Evolutionary conservation across 1,139 yeast genomes (phyloP).

Genomic region (Scheffersomyces lignicola): DNA sequence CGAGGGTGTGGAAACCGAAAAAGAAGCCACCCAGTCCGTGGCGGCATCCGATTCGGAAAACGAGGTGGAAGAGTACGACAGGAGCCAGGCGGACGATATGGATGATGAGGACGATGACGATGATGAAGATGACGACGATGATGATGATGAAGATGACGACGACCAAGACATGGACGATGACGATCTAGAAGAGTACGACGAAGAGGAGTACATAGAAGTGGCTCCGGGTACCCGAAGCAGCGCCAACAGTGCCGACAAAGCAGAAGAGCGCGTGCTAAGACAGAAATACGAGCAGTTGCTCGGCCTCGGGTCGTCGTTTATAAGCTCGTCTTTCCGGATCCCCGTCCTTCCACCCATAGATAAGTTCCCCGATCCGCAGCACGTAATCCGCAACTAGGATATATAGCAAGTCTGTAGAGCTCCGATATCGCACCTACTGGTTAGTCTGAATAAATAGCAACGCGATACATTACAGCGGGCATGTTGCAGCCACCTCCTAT

Average conservation of each 20-base stretch:
- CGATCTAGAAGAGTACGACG: constrained; percentile 12
- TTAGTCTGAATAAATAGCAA: not conserved
- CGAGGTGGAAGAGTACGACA: not conserved
- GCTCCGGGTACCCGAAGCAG: not conserved
- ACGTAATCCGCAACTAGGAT: not conserved
- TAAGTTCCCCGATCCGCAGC: constrained; percentile 17
- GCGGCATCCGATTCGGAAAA: not conserved
- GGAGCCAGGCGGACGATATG: constrained; percentile 8
- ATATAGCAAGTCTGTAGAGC: no score
- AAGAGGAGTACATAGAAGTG: constrained; percentile 5
- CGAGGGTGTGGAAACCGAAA: no score
- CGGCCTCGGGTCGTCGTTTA: constrained; percentile 4
- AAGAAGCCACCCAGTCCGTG: not conserved
- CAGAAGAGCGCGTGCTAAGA: constrained; percentile 10
- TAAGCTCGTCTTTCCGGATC: constrained; percentile 8
- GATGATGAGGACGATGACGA: constrained; percentile 12
- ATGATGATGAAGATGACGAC: constrained; percentile 10
- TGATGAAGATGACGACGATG: constrained; percentile 11
- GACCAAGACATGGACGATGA: constrained; percentile 11
- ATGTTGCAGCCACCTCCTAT: no score
- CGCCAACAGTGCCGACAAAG: constrained; percentile 7
- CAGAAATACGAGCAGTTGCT: constrained; percentile 12
- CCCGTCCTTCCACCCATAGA: constrained; percentile 29
- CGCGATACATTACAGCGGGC: not conserved
- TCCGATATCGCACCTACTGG: no score